A percentile compares a stretch with the other conserved stretches of the same genome.
phyloP scores from a whole-genome alignment of 768 basidiomycete species.

The Pisolithus albus region DNA sequence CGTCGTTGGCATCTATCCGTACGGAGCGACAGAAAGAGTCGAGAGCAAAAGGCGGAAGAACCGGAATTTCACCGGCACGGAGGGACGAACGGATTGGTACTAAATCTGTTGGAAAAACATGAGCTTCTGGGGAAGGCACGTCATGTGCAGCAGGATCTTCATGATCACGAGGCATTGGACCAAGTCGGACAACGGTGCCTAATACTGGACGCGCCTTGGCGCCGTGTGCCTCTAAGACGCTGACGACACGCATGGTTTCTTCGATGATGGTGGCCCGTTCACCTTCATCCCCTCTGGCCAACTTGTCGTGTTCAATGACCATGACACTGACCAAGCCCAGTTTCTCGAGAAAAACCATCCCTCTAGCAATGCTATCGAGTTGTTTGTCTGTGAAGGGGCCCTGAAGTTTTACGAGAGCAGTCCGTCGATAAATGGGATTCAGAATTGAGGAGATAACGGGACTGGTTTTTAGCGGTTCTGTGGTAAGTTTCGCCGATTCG shows the following conservation, averaged over 20 bases:
- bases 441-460: constrained; percentile 67
- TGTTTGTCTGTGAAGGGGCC: constrained; percentile 92
- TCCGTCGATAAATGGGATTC: constrained; percentile 77
- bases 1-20: constrained; percentile 81
- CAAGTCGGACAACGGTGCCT: constrained; percentile 77
- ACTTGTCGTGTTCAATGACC: constrained; percentile 83
- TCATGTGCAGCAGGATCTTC: constrained; percentile 25
- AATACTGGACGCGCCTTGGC: constrained; percentile 84
- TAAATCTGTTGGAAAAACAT: constrained; percentile 75
- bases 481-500: constrained; percentile 21
- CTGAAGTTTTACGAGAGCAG: constrained; percentile 94
- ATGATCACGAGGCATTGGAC: constrained; percentile 57
- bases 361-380: constrained; percentile 87
- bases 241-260: constrained; percentile 82
- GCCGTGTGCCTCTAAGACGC: constrained; percentile 76
- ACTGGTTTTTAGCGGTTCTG: constrained; percentile 34
- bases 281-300: constrained; percentile 58
- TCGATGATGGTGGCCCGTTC: constrained; percentile 63
- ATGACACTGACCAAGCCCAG: constrained; percentile 94
- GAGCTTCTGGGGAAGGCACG: constrained; percentile 58
- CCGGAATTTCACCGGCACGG: constrained; percentile 91
- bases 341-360: constrained; percentile 92
- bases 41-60: constrained; percentile 87
- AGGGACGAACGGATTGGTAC: constrained; percentile 83
- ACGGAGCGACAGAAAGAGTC: constrained; percentile 86